Evolutionary conservation across 495 filamentous ascomycete species (phyloP).

Genomic region (Hypomontagnella submonticulosa): DNA sequence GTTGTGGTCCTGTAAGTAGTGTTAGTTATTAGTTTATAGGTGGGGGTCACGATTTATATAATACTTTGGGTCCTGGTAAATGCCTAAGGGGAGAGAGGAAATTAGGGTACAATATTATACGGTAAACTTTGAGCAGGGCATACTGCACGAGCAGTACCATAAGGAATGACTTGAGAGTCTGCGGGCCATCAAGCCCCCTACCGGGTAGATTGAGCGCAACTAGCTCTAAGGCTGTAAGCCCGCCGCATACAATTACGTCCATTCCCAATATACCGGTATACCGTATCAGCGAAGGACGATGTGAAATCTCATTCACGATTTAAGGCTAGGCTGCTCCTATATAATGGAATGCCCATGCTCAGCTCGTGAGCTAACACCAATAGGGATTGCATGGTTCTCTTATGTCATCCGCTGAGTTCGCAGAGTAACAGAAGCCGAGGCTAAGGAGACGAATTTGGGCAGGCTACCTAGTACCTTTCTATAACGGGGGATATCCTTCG

Average conservation of each 20-base stretch:
- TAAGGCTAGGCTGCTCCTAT: not conserved
- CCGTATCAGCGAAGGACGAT: not conserved
- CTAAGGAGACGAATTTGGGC: too few species aligned
- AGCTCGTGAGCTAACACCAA: not conserved
- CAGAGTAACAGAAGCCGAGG: too few species aligned
- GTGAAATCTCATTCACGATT: not conserved
- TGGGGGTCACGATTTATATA: not conserved
- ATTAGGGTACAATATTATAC: constrained; percentile 41
- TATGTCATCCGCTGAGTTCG: not conserved
- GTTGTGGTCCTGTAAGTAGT: constrained; percentile 27
- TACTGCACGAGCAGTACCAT: constrained; percentile 31
- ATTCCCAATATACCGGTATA: constrained; percentile 13
- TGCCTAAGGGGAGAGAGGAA: constrained; percentile 48
- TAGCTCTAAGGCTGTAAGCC: constrained; percentile 27
- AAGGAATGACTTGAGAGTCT: constrained; percentile 14
- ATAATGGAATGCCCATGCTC: not conserved
- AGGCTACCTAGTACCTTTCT: too few species aligned
- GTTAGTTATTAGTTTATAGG: constrained; percentile 1
- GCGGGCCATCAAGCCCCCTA: not conserved
- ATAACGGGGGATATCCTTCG: not conserved
- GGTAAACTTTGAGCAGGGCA: constrained; percentile 34
- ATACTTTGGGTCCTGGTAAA: constrained; percentile 47
- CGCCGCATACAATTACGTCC: constrained; percentile 20
- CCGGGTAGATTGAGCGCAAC: constrained; percentile 9
- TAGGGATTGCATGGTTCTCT: not conserved